phyloP scores from a whole-genome alignment of 1,284 basidiomycete species.

The Cryptococcus sp. region DNA sequence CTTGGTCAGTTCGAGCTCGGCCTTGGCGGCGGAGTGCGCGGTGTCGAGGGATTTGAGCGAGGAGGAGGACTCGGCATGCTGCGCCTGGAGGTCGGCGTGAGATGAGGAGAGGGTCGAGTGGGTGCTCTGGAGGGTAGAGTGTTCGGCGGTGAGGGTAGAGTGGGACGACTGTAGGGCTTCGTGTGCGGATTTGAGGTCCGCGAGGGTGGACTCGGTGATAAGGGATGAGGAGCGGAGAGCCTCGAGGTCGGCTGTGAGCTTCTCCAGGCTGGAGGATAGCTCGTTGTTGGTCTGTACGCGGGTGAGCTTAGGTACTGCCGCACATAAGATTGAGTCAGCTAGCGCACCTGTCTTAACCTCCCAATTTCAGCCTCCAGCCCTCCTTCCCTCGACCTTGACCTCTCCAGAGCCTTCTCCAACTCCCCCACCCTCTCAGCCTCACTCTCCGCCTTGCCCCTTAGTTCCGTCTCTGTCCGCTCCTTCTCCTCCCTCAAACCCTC shows the following conservation, averaged over 20 bases:
- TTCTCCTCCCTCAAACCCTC: conserved; percentile 17
- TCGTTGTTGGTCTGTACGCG: conserved; percentile 27
- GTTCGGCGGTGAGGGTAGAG: conserved; percentile 9
- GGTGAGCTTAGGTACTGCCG: not conserved
- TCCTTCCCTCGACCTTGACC: conserved; percentile 42
- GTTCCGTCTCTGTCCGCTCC: conserved; percentile 12
- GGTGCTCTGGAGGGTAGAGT: conserved; percentile 10
- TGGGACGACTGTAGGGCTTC: conserved; percentile 18
- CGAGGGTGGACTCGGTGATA: conserved; percentile 3
- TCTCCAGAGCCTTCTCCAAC: conserved; percentile 40
- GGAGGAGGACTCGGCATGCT: conserved; percentile 10
- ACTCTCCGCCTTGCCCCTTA: conserved; percentile 10
- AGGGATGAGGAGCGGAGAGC: conserved; percentile 11
- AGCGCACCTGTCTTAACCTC: conserved; percentile 43
- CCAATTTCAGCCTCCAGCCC: conserved; percentile 46
- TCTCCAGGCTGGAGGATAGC: conserved; percentile 17
- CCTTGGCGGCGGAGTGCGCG: conserved; percentile 10
- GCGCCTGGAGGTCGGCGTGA: conserved; percentile 15
- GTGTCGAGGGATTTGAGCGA: conserved; percentile 17
- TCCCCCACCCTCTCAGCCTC: conserved; percentile 27
- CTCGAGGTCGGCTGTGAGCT: conserved; percentile 20
- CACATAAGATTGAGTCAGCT: too few species aligned
- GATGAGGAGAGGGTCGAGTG: conserved; percentile 20
- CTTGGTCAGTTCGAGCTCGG: conserved; percentile 25
- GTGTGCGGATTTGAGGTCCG: conserved; percentile 24